Evolutionary conservation across 805 yeast genomes (phyloP), one percentile per base, ranked within the genome.

Genomic region (Barnettozyma wickerhamii): DNA sequence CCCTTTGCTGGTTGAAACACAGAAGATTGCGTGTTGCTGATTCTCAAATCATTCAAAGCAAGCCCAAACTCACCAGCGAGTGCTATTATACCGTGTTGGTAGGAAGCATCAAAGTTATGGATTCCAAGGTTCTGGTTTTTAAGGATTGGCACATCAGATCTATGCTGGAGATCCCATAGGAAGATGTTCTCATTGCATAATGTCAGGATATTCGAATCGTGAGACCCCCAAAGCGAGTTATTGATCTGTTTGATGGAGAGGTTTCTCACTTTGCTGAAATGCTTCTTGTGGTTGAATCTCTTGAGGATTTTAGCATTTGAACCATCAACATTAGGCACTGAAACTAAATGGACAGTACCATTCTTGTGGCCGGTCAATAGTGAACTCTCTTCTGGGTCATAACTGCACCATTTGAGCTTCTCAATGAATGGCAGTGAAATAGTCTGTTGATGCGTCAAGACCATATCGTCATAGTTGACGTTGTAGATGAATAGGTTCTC

Each of bases 261-360:
- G 18, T 35, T 46, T 26, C 40, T 45, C 12, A 35, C 26, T 15
- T 46, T 40, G 13, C 55, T 57, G 40, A 85, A 59, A 55, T 81
- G 89, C 50, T 80, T 81, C 37, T 72, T 66, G 63, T 89, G 96
- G 60, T 86, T 86, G 65, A 81, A 89, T 29, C 95, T 67, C 56
- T 79, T 84, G 46, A 83, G 64, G 17, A 89, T 82, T 57, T 80
- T 87, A 0, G 96, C 96, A 41, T 72, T 66, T 19, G 71, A 71
- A 5, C 63, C 65, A 19, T 63, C 57, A 1, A 75, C 63, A 35
- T 70, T 74, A 1, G 95, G 93, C 7, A 88, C 69, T 14, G 82
- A 66, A 4, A 86, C 76, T 44, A 89, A 59, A 59, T 90, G 86
- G 0, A 80, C 86, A 40, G 74, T 64, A 2, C 96, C 96, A 43